Base-by-base conservation (phyloP, 345 rosid species). In the Populus euphratica region DNA sequence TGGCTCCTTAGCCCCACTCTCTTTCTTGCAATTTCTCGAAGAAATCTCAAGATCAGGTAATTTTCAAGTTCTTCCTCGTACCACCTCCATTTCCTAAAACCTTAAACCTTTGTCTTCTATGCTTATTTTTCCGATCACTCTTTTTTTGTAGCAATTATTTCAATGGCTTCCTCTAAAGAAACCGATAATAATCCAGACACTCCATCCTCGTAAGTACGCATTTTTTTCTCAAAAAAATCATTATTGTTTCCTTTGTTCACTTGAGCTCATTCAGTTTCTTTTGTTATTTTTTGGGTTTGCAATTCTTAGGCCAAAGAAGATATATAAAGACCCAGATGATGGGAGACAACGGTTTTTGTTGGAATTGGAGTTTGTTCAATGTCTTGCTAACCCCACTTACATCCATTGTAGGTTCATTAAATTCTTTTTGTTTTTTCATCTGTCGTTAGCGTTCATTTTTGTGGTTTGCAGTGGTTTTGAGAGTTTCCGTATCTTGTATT, bases 371-470 rank as follows among this genome's bases (percentile, higher is more conserved):
- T 96, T 96, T 79, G 82, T 94, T 61, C 99, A 96, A 27, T 96
- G 98, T 81, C 94, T 96, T 31, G 98, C 97, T 21, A 96, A 96
- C 79, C 99, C 99, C 52, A 96, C 98, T 70, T 96, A 96, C 77
- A 96, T 96, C 76, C 98, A 92, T 77, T 90, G 99, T 94, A 83
- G 70, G 91, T 82, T 73, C n/a, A 21, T 68, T 0, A 18, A 49
- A 56, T 76, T 25, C 18, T 9, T 25, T 17, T 63, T 33, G 14
- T 50, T 25, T n/a, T 73, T 8, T 44, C 38, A 39, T 61, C 44
- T 17, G 2, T 6, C 43, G 0, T 33, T 33, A 8, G 14, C 64
- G n/a, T 13, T 10, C n/a, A 5, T 33, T 21, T 33, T 18, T n/a
- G 18, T 63, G 67, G 67, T 67, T 35, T 20, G 23, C 23, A 16